These are phyloP conservation scores for Mrakia frigida DNA, from an alignment of 768 basidiomycete species.

Conservation along the genomic window DNA sequence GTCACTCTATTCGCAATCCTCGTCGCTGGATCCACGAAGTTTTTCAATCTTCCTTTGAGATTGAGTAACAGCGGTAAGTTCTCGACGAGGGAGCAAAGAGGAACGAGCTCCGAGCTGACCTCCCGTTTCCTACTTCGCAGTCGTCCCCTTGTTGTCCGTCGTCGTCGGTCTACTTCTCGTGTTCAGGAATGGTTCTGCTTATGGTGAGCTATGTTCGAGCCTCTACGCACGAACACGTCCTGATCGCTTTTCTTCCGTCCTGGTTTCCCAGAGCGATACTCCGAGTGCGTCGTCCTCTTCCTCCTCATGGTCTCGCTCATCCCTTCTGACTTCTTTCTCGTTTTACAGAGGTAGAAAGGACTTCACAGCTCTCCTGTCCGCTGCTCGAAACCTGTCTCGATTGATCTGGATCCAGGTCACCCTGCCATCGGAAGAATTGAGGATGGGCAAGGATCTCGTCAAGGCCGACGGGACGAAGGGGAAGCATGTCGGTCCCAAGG, in stretches of 20 bases:
- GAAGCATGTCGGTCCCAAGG: background rate
- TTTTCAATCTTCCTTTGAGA: background rate
- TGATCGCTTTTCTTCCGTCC: background rate
- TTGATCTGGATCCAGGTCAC: constrained; percentile 73
- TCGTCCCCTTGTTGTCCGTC: constrained; percentile 75
- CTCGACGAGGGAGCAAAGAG: background rate
- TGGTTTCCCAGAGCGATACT: constrained; percentile 7
- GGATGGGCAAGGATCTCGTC: constrained; percentile 45
- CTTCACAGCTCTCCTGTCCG: constrained; percentile 65
- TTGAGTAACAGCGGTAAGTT: constrained; percentile 2
- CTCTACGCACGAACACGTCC: too few relatives aligned
- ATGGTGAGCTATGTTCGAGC: constrained; percentile 5
- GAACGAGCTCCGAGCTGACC: background rate
- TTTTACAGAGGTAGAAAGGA: constrained; percentile 67
- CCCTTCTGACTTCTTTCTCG: background rate
- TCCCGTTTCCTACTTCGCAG: background rate
- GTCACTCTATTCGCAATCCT: constrained; percentile 62
- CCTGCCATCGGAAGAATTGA: constrained; percentile 47
- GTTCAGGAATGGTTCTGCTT: constrained; percentile 51
- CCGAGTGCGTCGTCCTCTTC: constrained; percentile 2
- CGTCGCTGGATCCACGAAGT: constrained; percentile 32
- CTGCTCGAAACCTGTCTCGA: constrained; percentile 54
- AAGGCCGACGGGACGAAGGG: constrained; percentile 54
- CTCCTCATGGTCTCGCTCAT: background rate
- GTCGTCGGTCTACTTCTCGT: constrained; percentile 88